phyloP scores from a whole-genome alignment of 2,329 filamentous ascomycete species.

The Penicillium verrucosum region DNA sequence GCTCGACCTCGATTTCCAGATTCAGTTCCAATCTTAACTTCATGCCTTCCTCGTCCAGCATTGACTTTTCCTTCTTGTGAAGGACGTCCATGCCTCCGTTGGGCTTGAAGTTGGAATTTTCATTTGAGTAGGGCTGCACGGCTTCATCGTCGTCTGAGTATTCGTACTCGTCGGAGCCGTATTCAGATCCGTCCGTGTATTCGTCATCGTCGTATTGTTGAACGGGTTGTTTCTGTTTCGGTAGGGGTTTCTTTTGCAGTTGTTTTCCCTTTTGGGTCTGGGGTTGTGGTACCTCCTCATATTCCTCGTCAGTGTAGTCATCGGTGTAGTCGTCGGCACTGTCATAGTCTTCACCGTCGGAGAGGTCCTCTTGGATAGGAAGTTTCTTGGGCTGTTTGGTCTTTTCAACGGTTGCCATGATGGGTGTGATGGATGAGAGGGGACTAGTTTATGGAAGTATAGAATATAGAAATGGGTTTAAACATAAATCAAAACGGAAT shows the following conservation, averaged over 20 bases:
- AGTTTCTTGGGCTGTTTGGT: slow-evolving; percentile 26
- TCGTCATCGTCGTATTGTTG: slow-evolving; percentile 26
- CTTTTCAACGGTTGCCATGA: slow-evolving; percentile 32
- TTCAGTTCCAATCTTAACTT: slow-evolving; percentile 59
- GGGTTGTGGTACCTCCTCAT: slow-evolving; percentile 11
- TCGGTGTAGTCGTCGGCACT: slow-evolving; percentile 32
- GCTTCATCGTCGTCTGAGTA: slow-evolving; percentile 24
- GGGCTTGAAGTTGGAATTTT: slow-evolving; percentile 25
- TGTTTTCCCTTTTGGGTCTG: slow-evolving; percentile 12
- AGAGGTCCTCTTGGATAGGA: slow-evolving; percentile 27
- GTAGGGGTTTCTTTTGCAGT: slow-evolving; percentile 12
- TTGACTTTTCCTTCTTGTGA: slow-evolving; percentile 27
- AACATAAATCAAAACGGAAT: slow-evolving; percentile 8
- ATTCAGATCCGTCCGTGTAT: slow-evolving; percentile 31
- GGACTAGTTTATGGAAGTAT: background rate
- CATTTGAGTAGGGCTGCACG: slow-evolving; percentile 29
- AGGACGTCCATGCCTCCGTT: slow-evolving; percentile 28
- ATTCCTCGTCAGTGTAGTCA: slow-evolving; percentile 29
- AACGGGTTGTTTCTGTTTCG: slow-evolving; percentile 19
- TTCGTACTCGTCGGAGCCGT: slow-evolving; percentile 31
- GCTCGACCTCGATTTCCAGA: slow-evolving; percentile 60
- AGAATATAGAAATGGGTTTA: background rate
- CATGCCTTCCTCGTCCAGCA: slow-evolving; percentile 45
- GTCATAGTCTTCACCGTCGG: slow-evolving; percentile 30
- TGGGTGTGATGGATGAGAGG: slow-evolving; percentile 1